Evolutionary conservation across 2,329 filamentous ascomycete genomes (phyloP).

Genomic region (Hysterium pulicare): DNA sequence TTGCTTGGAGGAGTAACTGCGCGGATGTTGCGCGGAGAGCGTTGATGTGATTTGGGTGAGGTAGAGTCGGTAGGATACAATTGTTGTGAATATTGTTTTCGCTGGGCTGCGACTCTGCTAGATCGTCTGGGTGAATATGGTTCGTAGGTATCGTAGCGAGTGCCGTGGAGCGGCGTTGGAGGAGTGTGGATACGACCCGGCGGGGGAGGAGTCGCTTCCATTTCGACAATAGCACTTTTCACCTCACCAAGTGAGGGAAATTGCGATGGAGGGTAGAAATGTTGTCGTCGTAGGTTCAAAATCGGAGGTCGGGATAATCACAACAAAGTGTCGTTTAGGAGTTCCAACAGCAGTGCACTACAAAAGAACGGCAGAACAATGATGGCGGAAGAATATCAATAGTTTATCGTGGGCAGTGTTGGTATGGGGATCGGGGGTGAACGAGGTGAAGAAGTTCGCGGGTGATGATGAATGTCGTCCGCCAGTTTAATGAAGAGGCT

Average conservation of each 20-base stretch:
- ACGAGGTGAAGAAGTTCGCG: too few relatives aligned
- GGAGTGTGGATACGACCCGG: conserved; percentile 61
- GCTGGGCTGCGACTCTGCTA: conserved; percentile 59
- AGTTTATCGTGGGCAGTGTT: neutral
- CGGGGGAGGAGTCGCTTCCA: conserved; percentile 59
- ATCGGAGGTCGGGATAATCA: neutral
- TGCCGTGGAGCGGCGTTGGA: conserved; percentile 63
- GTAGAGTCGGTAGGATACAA: conserved; percentile 5
- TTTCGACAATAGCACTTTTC: conserved; percentile 11
- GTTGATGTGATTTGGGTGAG: conserved; percentile 16
- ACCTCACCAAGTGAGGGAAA: conserved; percentile 7
- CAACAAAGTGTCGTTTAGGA: neutral
- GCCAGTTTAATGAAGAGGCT: too few relatives aligned
- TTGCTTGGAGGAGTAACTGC: conserved; percentile 28
- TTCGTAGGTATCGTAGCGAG: conserved; percentile 64
- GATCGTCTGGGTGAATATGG: conserved; percentile 68
- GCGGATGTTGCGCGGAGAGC: conserved; percentile 18
- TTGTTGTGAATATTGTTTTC: conserved; percentile 19
- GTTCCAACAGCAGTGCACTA: neutral
- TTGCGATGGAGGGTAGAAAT: neutral
- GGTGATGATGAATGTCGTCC: too few relatives aligned
- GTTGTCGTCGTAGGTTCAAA: neutral
- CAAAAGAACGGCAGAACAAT: neutral
- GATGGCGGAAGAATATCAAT: neutral
- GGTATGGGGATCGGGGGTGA: too few relatives aligned